Conservation (phyloP, 2,329 filamentous ascomycete genomes). For the Aspergillus bombycis region DNA sequence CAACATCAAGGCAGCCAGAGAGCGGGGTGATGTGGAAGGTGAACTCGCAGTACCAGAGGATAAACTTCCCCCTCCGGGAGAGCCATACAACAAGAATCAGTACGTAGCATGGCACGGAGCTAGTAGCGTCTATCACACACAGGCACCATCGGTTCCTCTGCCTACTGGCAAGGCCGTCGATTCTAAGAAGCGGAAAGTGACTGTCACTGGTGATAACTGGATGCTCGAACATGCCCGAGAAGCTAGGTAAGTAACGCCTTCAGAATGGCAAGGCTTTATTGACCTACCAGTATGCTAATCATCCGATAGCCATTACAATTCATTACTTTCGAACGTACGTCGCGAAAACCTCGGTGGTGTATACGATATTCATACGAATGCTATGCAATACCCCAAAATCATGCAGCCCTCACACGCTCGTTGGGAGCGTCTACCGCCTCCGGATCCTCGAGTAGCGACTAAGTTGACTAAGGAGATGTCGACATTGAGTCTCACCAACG, state of each 20-base stretch:
- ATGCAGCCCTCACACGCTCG: constrained; percentile 89
- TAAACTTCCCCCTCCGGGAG: constrained; percentile 70
- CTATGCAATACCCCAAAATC: constrained; percentile 80
- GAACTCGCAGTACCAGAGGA: constrained; percentile 92
- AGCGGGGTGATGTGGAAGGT: constrained; percentile 80
- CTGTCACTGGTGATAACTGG: constrained; percentile 94
- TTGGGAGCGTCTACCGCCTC: constrained; percentile 70
- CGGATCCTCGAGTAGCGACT: constrained; percentile 33
- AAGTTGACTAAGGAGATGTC: constrained; percentile 40
- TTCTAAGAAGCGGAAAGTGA: constrained; percentile 80
- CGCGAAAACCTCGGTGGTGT: constrained; percentile 72
- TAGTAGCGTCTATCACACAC: constrained; percentile 91
- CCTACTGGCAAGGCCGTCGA: constrained; percentile 73
- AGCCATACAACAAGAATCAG: constrained; percentile 97
- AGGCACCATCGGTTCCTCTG: constrained; percentile 73
- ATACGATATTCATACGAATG: constrained; percentile 93
- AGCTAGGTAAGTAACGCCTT: constrained; percentile 67
- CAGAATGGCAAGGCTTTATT: neutral
- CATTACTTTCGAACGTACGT: constrained; percentile 69
- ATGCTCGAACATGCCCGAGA: constrained; percentile 92
- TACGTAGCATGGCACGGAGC: constrained; percentile 99
- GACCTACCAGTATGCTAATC: constrained; percentile 12
- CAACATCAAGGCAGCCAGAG: constrained; percentile 72
- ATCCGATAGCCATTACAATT: constrained; percentile 75
- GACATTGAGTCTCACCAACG: constrained; percentile 38